Conservation (phyloP, 2,329 filamentous ascomycete species). For the Clonostachys byssicola region DNA sequence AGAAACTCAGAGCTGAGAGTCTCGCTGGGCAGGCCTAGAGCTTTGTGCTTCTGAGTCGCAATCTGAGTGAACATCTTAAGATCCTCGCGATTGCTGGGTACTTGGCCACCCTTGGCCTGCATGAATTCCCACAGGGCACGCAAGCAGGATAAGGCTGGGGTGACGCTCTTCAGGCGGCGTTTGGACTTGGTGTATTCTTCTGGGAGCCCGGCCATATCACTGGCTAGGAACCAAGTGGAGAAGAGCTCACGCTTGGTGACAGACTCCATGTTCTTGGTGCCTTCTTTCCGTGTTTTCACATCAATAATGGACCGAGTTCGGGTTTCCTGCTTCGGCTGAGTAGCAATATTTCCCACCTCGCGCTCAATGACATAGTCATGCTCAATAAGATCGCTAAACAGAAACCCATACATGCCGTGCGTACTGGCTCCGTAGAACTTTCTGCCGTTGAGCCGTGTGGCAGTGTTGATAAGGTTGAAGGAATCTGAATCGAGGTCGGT, state of each 20-base stretch:
- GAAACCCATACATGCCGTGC: constrained; percentile 90
- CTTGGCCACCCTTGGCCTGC: constrained; percentile 45
- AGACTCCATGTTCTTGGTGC: constrained; percentile 68
- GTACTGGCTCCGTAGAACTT: constrained; percentile 87
- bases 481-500: constrained; percentile 78
- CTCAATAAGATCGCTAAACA: constrained; percentile 87
- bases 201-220: constrained; percentile 67
- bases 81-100: constrained; percentile 59
- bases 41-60: constrained; percentile 73
- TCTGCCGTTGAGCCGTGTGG: constrained; percentile 70
- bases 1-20: constrained; percentile 69
- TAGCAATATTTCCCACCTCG: constrained; percentile 70
- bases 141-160: constrained; percentile 78
- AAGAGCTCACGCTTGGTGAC: constrained; percentile 92
- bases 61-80: constrained; percentile 73
- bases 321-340: constrained; percentile 60
- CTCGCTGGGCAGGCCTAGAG: constrained; percentile 65
- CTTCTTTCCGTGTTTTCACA: constrained; percentile 66
- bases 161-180: constrained; percentile 71
- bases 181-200: constrained; percentile 63
- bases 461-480: constrained; percentile 78
- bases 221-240: constrained; percentile 82
- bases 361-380: constrained; percentile 90
- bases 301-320: constrained; percentile 72
- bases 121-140: constrained; percentile 85